Evolutionary conservation across 2,329 filamentous ascomycete species (phyloP), one percentile per base, ranked within the genome.

Genomic region (Colletotrichum falcatum): DNA sequence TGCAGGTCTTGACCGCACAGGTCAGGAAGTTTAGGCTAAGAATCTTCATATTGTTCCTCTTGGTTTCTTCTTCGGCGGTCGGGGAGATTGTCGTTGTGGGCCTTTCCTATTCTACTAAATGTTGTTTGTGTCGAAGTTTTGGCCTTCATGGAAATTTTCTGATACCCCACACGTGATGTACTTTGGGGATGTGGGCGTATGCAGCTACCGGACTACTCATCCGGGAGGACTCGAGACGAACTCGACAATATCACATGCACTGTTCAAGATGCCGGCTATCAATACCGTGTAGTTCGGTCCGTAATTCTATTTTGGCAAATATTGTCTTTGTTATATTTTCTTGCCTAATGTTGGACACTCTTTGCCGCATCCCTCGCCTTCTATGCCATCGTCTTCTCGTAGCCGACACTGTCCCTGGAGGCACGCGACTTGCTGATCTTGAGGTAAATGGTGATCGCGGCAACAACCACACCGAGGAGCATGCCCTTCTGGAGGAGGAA

Each of bases 1-100:
- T 97, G 91, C 96, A 99, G 66, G 92, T 87, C 86, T 98, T 98
- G 79, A 97, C 92, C 72, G 96, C 95, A 86, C 96, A 99, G 77
- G 94, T 96, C 74, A 98, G 86, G 83, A 99, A 99, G 83, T 98
- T 98, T 77, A 97, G 91, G 72, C 94, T 98, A 62, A 98, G 89
- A 73, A 98, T 86, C 82, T 98, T 98, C 96, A 99, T 99, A 33
- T 44, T 46, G 16, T 44, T n/a, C 11, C 12, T n/a, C n/a, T n/a
- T n/a, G n/a, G n/a, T 46, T 23, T 23, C 12, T 23, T 23, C 12
- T 23, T 23, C 20, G 26, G 49, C 30, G 39, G 44, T 30, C 20
- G 39, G 30, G n/a, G 1, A 53, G 5, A n/a, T 46, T 59, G 26
- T 46, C 53, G 33, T 28, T 53, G 28, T 67, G 60, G 37, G 33